Evolutionary conservation across 805 yeast species (phyloP), one percentile per base, ranked within the genome.

Genomic region (Teunomyces cretensis): DNA sequence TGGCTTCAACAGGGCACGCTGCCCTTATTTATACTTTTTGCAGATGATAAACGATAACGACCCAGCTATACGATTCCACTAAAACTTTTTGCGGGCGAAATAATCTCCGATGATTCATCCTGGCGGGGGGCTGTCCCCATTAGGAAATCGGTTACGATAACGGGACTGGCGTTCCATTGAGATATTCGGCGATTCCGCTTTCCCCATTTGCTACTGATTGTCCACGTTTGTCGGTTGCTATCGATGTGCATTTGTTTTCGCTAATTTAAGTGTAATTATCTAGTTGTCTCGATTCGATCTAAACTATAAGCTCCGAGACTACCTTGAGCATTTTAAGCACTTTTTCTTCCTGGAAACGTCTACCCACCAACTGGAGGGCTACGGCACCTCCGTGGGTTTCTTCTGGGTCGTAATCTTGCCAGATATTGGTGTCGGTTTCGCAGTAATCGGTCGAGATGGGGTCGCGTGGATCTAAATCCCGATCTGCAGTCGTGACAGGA

Each of bases 281-380:
- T n/a, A n/a, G n/a, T n/a, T 19, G 22, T 19, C 22, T 19, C 6
- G 6, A 4, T 19, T 3, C 3, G 22, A 6, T 19, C 22, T 19
- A 19, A 19, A 19, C 6, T 19, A 19, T 19, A 19, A 19, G 22
- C 6, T 19, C 22, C 6, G 36, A 30, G 8, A 52, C 46, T n/a
- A 67, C 55, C 46, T 67, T 62, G 76, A 79, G 72, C 55, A 78
- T 72, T 42, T 65, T 68, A 33, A 81, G 56, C 4, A 73, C 78
- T 56, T 81, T 81, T 55, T 84, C 90, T 52, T 84, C 91, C 53
- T 81, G 76, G 14, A 74, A 67, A 43, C 79, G 72, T 46, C 72
- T 70, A n/a, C 85, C 81, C 3, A 83, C 79, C 26, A 85, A 64
- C 60, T 84, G 89, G n/a, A 85, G 64, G 14, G 82, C 79, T 11